These are phyloP conservation scores for Syzygium aromaticum DNA, from an alignment of 345 rosid species.

Conservation along the genomic window DNA sequence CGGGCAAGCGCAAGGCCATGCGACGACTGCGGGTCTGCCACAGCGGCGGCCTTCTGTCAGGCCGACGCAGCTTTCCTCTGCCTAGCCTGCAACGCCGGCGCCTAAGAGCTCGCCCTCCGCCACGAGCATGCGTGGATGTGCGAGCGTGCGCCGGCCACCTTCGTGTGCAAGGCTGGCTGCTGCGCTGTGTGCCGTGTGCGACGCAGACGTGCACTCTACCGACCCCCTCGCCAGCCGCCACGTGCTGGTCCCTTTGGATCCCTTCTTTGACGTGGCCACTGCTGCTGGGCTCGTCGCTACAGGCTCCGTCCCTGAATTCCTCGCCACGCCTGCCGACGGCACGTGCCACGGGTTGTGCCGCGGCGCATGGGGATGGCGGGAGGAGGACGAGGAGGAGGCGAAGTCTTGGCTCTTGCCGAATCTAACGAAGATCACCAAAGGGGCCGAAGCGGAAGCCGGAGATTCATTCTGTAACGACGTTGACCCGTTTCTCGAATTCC, in stretches of 20 bases:
- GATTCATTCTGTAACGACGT: constrained; percentile 10
- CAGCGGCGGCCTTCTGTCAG: constrained; percentile 19
- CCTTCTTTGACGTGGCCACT: constrained; percentile 16
- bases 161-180: constrained; percentile 42
- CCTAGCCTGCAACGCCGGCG: constrained; percentile 18
- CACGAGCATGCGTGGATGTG: constrained; percentile 33
- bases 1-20: constrained; percentile 13
- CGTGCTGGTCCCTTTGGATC: constrained; percentile 27
- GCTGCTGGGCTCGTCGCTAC: constrained; percentile 6
- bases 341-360: neutral
- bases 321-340: neutral
- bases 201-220: constrained; percentile 35
- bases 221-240: constrained; percentile 36
- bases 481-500: constrained; percentile 18
- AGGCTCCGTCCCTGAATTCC: constrained; percentile 4
- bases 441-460: neutral
- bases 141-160: constrained; percentile 37
- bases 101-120: constrained; percentile 14
- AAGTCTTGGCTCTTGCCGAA: constrained; percentile 15
- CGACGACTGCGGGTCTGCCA: constrained; percentile 22
- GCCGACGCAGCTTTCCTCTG: constrained; percentile 30
- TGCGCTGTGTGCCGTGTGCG: constrained; percentile 27
- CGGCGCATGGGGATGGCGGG: neutral
- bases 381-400: constrained; percentile 2
- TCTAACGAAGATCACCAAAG: neutral